Evolutionary conservation across 139 green algal species (phyloP), one percentile per base, ranked within the genome.

Genomic region (Micromonas commoda): DNA sequence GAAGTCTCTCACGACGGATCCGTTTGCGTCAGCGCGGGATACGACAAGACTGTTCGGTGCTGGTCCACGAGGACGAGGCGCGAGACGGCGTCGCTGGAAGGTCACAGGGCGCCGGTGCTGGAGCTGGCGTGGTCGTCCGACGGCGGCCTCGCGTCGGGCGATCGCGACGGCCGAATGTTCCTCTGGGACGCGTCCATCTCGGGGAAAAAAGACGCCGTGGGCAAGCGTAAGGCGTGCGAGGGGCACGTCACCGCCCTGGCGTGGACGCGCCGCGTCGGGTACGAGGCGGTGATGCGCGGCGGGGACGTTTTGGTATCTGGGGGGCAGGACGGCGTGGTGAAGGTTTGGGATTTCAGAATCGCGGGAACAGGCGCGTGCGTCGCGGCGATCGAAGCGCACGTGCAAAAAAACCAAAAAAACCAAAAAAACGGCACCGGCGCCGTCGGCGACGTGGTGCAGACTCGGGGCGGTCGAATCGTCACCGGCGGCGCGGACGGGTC

Each of bases 181-280:
- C 67, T 87, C 34, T 94, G 88, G 88, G 89, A 92, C 64, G 31
- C 88, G 1, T 26, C 4, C 0, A 39, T 64, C 0, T 79, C 33
- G 3, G 52, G 64, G 64, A n/a, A n/a, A n/a, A n/a, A n/a, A n/a
- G 68, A 76, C 1, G 73, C 77, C 20, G 87, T 82, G 83, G 76
- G 68, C 64, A 75, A 86, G 20, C 78, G 86, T 75, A 78, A 83
- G 81, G 82, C 86, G 77, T 85, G 88, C 71, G 45, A 80, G 31
- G 91, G 91, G 0, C 91, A 94, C 76, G 74, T 93, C 53, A 96
- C 90, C 33, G 82, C 90, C 3, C 79, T 96, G 28, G 77, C 77
- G 0, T 92, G 86, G 86, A 53, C 34, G 16, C 60, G 85, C 16
- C 69, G 23, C 1, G 68, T 29, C 39, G 82, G 81, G 33, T 24